Evolutionary conservation across 2,329 filamentous ascomycete genomes (phyloP), one percentile per base, ranked within the genome.

Genomic region (Mycocentrospora acerina): DNA sequence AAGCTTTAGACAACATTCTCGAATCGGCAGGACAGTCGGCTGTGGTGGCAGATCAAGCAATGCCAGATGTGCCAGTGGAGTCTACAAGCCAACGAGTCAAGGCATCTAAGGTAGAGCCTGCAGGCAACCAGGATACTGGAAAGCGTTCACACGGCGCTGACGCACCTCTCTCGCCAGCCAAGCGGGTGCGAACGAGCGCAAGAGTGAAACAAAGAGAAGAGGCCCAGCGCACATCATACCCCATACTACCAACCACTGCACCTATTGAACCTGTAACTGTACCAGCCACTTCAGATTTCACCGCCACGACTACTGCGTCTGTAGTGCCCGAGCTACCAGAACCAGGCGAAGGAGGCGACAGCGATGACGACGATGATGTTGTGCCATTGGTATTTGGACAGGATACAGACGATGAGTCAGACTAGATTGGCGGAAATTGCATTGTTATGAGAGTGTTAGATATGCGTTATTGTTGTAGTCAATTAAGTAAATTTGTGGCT

Each of bases 391-490:
- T 64, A 1, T 44, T 67, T 19, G 64, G 63, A 2, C 62, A 62
- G 32, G 64, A 67, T 24, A 64, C 57, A 1, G 64, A 66, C 32
- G 60, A 65, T 2, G 64, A 67, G 7, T 64, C 60, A 2, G 60
- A 65, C 10, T 59, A 43, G 17, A 22, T 22, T n/a, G n/a, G n/a
- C n/a, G n/a, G n/a, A n/a, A n/a, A n/a, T n/a, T n/a, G n/a, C n/a
- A n/a, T n/a, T n/a, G n/a, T n/a, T n/a, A n/a, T n/a, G n/a, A n/a
- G n/a, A n/a, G n/a, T n/a, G n/a, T n/a, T n/a, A n/a, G n/a, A n/a
- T n/a, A n/a, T n/a, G n/a, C n/a, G n/a, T n/a, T n/a, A n/a, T n/a
- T n/a, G n/a, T n/a, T n/a, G n/a, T n/a, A n/a, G n/a, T n/a, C n/a
- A n/a, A n/a, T n/a, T n/a, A n/a, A n/a, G n/a, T n/a, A n/a, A n/a